phyloP scores from a whole-genome alignment of 306 rosid species.

The Malus asiatica region DNA sequence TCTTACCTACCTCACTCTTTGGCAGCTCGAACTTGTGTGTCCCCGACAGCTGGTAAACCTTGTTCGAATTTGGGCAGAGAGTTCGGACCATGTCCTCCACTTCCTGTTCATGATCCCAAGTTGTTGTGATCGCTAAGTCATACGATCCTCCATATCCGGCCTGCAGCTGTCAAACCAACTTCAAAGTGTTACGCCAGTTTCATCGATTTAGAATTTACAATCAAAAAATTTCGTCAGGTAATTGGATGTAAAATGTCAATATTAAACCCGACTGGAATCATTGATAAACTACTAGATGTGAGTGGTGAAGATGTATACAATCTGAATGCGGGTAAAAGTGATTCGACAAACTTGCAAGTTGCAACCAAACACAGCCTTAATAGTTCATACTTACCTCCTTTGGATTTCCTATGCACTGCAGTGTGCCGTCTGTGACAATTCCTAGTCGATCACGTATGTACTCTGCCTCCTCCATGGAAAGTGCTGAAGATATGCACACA shows the following conservation, averaged over 20 bases:
- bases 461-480: slow-evolving; percentile 79
- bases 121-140: background rate
- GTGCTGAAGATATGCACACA: slow-evolving; percentile 32
- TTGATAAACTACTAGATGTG: too few relatives aligned
- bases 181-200: background rate
- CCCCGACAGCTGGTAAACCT: slow-evolving; percentile 71
- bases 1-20: slow-evolving; percentile 55
- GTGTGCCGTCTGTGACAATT: slow-evolving; percentile 55
- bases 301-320: too few relatives aligned
- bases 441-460: slow-evolving; percentile 61
- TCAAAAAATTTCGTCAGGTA: too few relatives aligned
- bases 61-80: slow-evolving; percentile 43
- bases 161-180: background rate
- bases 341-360: too few relatives aligned
- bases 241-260: too few relatives aligned
- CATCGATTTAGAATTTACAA: background rate
- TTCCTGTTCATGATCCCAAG: background rate
- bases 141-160: background rate
- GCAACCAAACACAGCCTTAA: background rate
- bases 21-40: slow-evolving; percentile 87
- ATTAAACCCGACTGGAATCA: too few relatives aligned
- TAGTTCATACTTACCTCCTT: slow-evolving; percentile 33
- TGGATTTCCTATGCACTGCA: slow-evolving; percentile 76
- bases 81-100: background rate
- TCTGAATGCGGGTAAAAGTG: too few relatives aligned